Percentiles rank a stretch among this genome's conserved stretches.
These are phyloP conservation scores for Pseudozyma sp. DNA, from an alignment of 1,284 basidiomycete species.

Conservation along the genomic window DNA sequence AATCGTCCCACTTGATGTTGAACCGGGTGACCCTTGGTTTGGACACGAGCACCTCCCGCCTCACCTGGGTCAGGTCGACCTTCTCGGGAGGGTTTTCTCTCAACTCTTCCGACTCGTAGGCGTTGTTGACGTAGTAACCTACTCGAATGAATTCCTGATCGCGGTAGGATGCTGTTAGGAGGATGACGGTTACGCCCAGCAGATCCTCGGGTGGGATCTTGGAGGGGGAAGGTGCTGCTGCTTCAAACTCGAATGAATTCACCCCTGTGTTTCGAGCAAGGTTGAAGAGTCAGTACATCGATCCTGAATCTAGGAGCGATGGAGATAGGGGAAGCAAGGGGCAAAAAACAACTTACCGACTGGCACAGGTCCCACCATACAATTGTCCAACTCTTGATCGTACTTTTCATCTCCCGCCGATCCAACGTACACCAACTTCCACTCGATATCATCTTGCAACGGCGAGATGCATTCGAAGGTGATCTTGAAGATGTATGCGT, in stretches of 20 bases:
- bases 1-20: slow-evolving; percentile 70
- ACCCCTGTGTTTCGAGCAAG: slow-evolving; percentile 69
- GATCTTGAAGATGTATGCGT: slow-evolving; percentile 92
- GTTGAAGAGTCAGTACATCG: no score
- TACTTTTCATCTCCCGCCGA: slow-evolving; percentile 89
- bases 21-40: slow-evolving; percentile 93
- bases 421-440: slow-evolving; percentile 96
- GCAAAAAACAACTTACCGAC: slow-evolving; percentile 45
- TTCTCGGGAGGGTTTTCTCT: slow-evolving; percentile 65
- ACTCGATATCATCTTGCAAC: slow-evolving; percentile 94
- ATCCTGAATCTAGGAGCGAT: not conserved
- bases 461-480: slow-evolving; percentile 97
- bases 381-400: slow-evolving; percentile 89
- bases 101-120: slow-evolving; percentile 89
- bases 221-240: slow-evolving; percentile 71
- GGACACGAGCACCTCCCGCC: slow-evolving; percentile 84
- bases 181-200: slow-evolving; percentile 88
- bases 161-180: slow-evolving; percentile 85
- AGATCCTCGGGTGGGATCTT: slow-evolving; percentile 85
- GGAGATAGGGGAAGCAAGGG: not conserved
- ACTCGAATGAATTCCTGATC: slow-evolving; percentile 98
- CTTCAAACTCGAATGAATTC: slow-evolving; percentile 95
- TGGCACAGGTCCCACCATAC: slow-evolving; percentile 88
- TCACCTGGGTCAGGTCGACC: slow-evolving; percentile 72
- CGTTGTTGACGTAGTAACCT: slow-evolving; percentile 99